Percentiles rank a stretch among this genome's conserved stretches.
Evolutionary conservation across 768 basidiomycete genomes (phyloP).

Genomic region (Guyanaporus albipodus): DNA sequence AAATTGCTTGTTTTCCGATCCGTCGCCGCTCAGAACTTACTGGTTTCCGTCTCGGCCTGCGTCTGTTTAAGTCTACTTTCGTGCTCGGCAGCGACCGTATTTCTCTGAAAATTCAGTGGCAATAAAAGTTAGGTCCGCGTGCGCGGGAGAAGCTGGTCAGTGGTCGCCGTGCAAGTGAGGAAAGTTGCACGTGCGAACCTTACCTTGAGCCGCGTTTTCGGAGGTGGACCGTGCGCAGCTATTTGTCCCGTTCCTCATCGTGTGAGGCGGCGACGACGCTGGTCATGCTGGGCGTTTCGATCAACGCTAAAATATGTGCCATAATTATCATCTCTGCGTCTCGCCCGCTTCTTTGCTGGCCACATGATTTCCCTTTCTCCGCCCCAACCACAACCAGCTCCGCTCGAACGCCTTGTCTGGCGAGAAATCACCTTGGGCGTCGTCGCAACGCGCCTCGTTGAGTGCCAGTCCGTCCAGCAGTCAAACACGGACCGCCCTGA

Average conservation of each 20-base stretch:
- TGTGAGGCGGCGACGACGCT: constrained; percentile 19
- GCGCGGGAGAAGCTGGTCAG: constrained; percentile 9
- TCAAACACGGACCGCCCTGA: no score
- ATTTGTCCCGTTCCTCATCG: constrained; percentile 9
- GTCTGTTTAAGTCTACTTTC: constrained; percentile 6
- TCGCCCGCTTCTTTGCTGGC: constrained; percentile 15
- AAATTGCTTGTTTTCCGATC: constrained; percentile 36
- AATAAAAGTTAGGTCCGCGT: constrained; percentile 6
- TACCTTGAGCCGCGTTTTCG: constrained; percentile 28
- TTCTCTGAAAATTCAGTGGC: constrained; percentile 10
- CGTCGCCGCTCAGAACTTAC: constrained; percentile 35
- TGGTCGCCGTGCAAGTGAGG: constrained; percentile 29
- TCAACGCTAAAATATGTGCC: constrained; percentile 13
- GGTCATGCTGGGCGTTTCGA: constrained; percentile 1
- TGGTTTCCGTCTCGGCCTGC: constrained; percentile 14
- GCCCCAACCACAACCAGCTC: constrained; percentile 33
- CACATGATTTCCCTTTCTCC: constrained; percentile 31
- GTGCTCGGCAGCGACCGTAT: constrained; percentile 9
- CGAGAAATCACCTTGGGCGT: no score
- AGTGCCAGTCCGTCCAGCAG: no score
- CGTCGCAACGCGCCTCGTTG: no score
- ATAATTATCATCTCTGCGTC: constrained; percentile 22
- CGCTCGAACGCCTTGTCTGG: constrained; percentile 36
- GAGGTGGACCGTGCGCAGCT: constrained; percentile 26
- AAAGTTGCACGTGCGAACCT: constrained; percentile 32